Evolutionary conservation across 208 protist species (phyloP).

Genomic region (Crithidia thermophila): DNA sequence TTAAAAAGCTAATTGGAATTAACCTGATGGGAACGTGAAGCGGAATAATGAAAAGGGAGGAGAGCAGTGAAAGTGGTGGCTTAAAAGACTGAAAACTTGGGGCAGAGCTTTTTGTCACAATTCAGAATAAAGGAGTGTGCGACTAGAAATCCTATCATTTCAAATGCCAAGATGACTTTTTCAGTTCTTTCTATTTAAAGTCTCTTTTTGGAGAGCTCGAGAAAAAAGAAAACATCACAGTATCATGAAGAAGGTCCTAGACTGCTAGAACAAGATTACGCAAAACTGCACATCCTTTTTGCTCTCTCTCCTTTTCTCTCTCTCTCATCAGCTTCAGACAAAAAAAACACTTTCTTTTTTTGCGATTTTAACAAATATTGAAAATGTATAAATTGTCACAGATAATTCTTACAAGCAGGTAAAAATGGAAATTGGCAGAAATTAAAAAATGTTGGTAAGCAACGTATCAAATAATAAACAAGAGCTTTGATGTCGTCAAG

Average conservation of each 20-base stretch:
- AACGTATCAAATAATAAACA: conserved; percentile 2
- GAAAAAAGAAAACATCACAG: background rate
- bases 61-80: background rate
- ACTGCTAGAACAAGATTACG: background rate
- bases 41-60: background rate
- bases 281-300: background rate
- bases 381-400: too few species aligned
- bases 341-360: background rate
- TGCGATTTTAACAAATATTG: too few species aligned
- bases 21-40: too few species aligned
- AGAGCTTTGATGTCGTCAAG: background rate
- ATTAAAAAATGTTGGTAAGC: background rate
- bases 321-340: background rate
- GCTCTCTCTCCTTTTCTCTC: background rate
- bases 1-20: background rate
- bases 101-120: too few species aligned
- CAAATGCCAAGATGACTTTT: too few species aligned
- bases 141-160: too few species aligned
- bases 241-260: background rate
- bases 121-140: too few species aligned
- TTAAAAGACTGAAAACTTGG: too few species aligned
- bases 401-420: too few species aligned
- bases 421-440: too few species aligned
- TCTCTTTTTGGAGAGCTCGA: background rate
- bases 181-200: background rate